Conservation (phyloP, 2,329 filamentous ascomycete genomes). For the Fusarium devonianum region DNA sequence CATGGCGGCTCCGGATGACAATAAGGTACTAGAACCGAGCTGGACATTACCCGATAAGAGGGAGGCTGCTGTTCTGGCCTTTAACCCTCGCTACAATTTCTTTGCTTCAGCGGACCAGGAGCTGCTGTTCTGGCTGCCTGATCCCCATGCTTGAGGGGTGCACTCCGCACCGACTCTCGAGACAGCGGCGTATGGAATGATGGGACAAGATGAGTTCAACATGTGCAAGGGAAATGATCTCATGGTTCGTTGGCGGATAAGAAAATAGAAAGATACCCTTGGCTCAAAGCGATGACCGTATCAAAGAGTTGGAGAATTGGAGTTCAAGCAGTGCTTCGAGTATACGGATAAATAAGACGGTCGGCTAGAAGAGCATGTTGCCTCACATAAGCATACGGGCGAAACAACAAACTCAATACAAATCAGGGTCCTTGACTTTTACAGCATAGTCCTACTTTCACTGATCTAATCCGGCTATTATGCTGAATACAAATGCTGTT, state of each 20-base stretch:
- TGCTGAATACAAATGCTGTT: too few species aligned
- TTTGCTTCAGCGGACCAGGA: slow-evolving; percentile 90
- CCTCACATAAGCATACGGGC: too few species aligned
- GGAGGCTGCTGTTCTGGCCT: slow-evolving; percentile 78
- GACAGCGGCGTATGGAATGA: not conserved
- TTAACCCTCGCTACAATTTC: slow-evolving; percentile 92
- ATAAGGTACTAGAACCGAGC: slow-evolving; percentile 68
- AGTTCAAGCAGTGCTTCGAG: too few species aligned
- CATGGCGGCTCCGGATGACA: slow-evolving; percentile 61
- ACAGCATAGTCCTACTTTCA: too few species aligned
- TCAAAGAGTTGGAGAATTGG: slow-evolving; percentile 33
- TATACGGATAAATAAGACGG: too few species aligned
- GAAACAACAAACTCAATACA: too few species aligned
- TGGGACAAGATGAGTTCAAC: not conserved
- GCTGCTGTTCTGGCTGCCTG: slow-evolving; percentile 78
- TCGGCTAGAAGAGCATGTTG: too few species aligned
- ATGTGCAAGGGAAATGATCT: not conserved
- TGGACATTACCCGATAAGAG: slow-evolving; percentile 71
- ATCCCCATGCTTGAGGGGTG: slow-evolving; percentile 60
- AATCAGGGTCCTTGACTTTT: too few species aligned
- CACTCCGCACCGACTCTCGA: not conserved
- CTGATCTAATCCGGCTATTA: too few species aligned
- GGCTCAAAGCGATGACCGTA: slow-evolving; percentile 1
- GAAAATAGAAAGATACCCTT: slow-evolving; percentile 28
- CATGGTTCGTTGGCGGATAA: not conserved